Percentiles rank a stretch among this genome's conserved stretches.
Evolutionary conservation across 1,139 yeast species (phyloP).

Genomic region (Taphrina communis): DNA sequence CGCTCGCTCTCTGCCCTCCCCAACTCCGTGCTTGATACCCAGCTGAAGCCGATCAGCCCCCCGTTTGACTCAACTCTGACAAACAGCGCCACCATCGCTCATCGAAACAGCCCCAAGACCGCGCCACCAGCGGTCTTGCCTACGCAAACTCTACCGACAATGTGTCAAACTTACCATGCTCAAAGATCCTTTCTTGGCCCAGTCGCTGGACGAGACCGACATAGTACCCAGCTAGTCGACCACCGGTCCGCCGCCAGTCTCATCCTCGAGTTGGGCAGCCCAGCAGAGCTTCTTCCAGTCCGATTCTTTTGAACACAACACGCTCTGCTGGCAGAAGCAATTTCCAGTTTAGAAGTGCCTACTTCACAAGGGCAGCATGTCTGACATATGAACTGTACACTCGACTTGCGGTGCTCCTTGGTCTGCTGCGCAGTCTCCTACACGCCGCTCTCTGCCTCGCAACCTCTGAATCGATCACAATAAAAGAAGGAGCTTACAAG

Average conservation of each 20-base stretch:
- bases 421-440: neutral
- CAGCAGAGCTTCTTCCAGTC: neutral
- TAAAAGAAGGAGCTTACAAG: neutral
- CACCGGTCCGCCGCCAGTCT: too few species aligned
- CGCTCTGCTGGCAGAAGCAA: constrained; percentile 2
- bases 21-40: constrained; percentile 1
- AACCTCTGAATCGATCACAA: neutral
- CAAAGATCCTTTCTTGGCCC: constrained; percentile 6
- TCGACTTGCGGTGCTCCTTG: neutral
- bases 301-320: neutral
- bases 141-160: constrained; percentile 17
- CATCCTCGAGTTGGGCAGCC: too few species aligned
- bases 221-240: neutral
- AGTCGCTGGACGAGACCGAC: neutral
- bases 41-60: constrained; percentile 10
- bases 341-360: neutral
- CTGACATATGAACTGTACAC: neutral
- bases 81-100: constrained; percentile 22
- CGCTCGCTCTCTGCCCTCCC: too few species aligned
- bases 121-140: constrained; percentile 13
- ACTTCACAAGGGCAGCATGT: neutral
- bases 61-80: constrained; percentile 10
- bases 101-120: constrained; percentile 13
- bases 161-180: constrained; percentile 17
- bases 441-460: neutral